These are phyloP conservation scores for Pythium insidiosum DNA, from an alignment of 352 stramenopile species.

Conservation along the genomic window DNA sequence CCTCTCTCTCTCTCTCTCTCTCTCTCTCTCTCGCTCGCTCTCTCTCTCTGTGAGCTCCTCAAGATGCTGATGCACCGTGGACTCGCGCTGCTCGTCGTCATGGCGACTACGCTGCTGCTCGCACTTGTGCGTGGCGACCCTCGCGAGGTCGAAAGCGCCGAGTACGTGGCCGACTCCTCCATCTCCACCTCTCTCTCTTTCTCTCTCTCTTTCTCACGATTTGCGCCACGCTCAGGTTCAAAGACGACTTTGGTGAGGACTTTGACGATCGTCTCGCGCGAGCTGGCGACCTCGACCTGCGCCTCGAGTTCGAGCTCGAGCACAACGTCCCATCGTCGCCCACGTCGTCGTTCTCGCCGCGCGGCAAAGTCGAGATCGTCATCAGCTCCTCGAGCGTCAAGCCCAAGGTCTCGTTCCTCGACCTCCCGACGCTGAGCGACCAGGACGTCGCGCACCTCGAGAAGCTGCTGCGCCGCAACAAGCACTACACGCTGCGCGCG, in stretches of 20 bases:
- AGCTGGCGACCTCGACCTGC: conserved; percentile 28
- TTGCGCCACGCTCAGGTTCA: conserved; percentile 28
- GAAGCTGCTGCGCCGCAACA: conserved; percentile 30
- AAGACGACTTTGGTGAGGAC: conserved; percentile 60
- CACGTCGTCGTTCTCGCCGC: conserved; percentile 27
- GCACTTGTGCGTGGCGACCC: conserved; percentile 25
- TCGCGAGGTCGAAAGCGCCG: conserved; percentile 47
- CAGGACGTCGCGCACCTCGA: conserved; percentile 41
- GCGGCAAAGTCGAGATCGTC: conserved; percentile 57
- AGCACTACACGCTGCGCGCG: conserved; percentile 63
- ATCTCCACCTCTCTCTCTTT: not conserved
- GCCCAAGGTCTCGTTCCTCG: conserved; percentile 53
- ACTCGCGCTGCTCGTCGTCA: conserved; percentile 21
- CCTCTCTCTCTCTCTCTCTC: too few species aligned
- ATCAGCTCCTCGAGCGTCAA: conserved; percentile 37
- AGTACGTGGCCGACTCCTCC: conserved; percentile 36
- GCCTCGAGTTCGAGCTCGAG: conserved; percentile 55
- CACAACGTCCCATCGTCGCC: conserved; percentile 39
- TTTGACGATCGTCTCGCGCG: conserved; percentile 36
- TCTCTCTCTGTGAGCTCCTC: too few species aligned
- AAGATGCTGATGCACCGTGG: conserved; percentile 19
- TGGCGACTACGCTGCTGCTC: conserved; percentile 11
- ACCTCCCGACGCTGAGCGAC: conserved; percentile 29
- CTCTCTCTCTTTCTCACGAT: not conserved
- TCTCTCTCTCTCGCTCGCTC: too few species aligned